Evolutionary conservation across 345 rosid species (phyloP).

Genomic region (Eucalyptus tenuipes): DNA sequence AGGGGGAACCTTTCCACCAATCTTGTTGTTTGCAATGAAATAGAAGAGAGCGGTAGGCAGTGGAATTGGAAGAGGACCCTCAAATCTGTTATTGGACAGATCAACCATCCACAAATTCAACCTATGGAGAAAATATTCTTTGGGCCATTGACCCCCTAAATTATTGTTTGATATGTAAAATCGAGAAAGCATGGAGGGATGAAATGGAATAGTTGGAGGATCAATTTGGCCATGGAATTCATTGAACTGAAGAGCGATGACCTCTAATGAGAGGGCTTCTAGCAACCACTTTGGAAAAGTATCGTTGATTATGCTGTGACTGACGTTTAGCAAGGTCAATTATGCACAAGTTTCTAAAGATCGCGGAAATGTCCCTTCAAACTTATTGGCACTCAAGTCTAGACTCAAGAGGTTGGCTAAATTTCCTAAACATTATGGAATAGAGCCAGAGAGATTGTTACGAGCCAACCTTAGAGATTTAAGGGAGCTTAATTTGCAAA

Average conservation of each 20-base stretch:
- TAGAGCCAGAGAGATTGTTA: constrained; percentile 7
- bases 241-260: neutral
- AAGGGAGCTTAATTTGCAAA: neutral
- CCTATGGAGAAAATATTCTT: neutral
- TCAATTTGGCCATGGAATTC: neutral
- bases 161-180: neutral
- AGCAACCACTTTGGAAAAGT: constrained; percentile 8
- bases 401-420: neutral
- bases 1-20: neutral
- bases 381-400: neutral
- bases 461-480: neutral
- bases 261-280: neutral
- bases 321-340: neutral
- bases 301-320: neutral
- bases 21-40: neutral
- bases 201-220: no score
- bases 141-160: neutral
- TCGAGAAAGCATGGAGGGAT: neutral
- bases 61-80: neutral
- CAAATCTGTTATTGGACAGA: neutral
- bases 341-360: neutral
- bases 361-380: neutral
- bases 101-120: neutral
- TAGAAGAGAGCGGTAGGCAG: accelerated
- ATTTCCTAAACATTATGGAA: neutral